Evolutionary conservation across 2,329 filamentous ascomycete species (phyloP).

Genomic region (Fusarium tuaranense): DNA sequence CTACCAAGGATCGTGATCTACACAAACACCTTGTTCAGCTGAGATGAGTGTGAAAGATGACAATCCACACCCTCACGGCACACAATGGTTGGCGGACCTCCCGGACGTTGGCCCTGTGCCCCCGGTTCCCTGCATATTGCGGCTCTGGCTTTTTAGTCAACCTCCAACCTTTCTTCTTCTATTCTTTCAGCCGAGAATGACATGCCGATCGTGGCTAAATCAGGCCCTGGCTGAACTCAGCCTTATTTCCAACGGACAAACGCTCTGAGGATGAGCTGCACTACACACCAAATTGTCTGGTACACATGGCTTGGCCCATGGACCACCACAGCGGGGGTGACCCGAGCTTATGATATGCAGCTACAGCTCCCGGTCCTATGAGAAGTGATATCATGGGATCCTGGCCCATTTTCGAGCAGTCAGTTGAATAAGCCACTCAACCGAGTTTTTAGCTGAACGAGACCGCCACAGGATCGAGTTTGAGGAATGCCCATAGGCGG

Average conservation of each 20-base stretch:
- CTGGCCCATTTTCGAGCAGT: conserved; percentile 1
- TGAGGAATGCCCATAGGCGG: conserved; percentile 31
- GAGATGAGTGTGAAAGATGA: conserved; percentile 13
- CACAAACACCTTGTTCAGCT: conserved; percentile 27
- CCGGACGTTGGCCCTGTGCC: background rate
- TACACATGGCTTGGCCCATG: background rate
- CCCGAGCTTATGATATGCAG: conserved; percentile 13
- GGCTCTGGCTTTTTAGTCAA: conserved; percentile 19
- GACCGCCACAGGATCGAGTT: conserved; percentile 27
- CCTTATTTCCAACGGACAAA: conserved; percentile 27
- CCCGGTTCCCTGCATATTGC: conserved; percentile 30
- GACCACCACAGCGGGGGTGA: conserved; percentile 4
- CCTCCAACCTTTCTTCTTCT: conserved; percentile 19
- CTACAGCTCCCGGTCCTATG: background rate
- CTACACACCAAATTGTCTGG: background rate
- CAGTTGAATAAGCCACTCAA: conserved; percentile 25
- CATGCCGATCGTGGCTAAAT: conserved; percentile 35
- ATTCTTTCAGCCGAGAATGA: conserved; percentile 34
- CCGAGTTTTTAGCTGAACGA: conserved; percentile 10
- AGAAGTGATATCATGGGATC: background rate
- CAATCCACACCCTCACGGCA: conserved; percentile 4
- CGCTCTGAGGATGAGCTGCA: conserved; percentile 1
- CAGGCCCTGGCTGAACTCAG: conserved; percentile 27
- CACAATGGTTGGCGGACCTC: conserved; percentile 26
- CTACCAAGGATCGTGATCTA: conserved; percentile 12